Evolutionary conservation across 1,139 yeast species (phyloP), one percentile per base, ranked within the genome.

Genomic region (Blastobotrys illinoisensis): DNA sequence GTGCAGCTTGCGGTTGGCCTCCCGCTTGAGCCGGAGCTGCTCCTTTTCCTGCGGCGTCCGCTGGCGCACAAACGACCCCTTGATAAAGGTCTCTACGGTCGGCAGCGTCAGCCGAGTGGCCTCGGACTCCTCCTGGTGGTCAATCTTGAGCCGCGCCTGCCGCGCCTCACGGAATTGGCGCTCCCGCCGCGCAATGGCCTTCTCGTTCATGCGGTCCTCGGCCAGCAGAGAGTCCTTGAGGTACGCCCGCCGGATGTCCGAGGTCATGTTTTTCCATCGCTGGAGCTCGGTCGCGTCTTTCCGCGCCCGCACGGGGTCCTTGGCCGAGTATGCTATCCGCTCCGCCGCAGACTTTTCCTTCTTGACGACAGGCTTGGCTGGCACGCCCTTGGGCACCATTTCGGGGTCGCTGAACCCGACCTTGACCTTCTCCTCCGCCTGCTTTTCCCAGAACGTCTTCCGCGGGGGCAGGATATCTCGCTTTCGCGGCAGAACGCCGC

Each of bases 401-500:
- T 86, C 80, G 48, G 85, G 87, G 56, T 84, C 86, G 16, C 89
- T 88, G 70, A 85, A 89, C 21, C 96, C 96, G 47, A 75, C 74
- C 56, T 76, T 82, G 20, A 76, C 71, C 55, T 77, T 78, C 28
- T 79, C 75, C 50, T 78, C 81, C 40, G 62, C 64, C 54, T 62
- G 67, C 21, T 51, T 51, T 52, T 70, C 73, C 60, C 65, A 64
- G n/a, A 64, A 58, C 5, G 73, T 67, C 60, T 75, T 74, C 47
- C 73, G 74, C 46, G 74, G 67, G 9, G 88, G 85, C 58, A 84
- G 81, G 53, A 82, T 78, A 44, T 86, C 82, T 66, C 96, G 83
- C 13, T 87, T 83, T 56, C 75, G 78, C 52, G 97, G 97, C 62
- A 90, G 78, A 50, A 88, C 76, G 67, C 97, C 97, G 53, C 95